These are phyloP conservation scores for Myxozyma monticola DNA, from an alignment of 805 yeast species.

Conservation along the genomic window DNA sequence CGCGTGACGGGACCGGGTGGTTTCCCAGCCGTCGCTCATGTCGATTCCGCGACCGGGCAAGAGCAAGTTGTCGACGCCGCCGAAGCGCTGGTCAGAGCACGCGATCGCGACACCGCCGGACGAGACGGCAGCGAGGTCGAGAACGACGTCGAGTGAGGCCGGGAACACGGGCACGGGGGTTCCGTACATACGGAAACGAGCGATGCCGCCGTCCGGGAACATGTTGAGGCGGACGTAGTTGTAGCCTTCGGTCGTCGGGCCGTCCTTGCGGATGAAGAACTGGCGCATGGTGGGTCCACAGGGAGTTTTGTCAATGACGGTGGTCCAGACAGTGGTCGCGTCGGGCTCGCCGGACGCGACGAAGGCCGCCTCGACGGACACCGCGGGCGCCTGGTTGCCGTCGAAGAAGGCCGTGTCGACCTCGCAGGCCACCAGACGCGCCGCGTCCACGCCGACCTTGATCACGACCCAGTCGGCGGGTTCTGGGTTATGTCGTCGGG, in stretches of 20 bases:
- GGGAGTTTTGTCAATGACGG: slow-evolving; percentile 64
- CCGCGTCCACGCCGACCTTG: slow-evolving; percentile 79
- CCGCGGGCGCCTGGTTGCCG: slow-evolving; percentile 92
- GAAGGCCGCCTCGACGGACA: slow-evolving; percentile 68
- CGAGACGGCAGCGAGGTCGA: slow-evolving; percentile 78
- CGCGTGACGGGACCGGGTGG: slow-evolving; percentile 77
- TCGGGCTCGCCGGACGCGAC: slow-evolving; percentile 38
- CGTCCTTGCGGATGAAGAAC: slow-evolving; percentile 63
- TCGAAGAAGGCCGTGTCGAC: slow-evolving; percentile 91
- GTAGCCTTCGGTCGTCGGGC: slow-evolving; percentile 60
- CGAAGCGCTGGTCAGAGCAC: slow-evolving; percentile 90
- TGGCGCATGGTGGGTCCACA: slow-evolving; percentile 91
- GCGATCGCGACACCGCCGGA: slow-evolving; percentile 87
- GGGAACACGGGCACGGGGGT: slow-evolving; percentile 72
- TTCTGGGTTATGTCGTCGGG: slow-evolving; percentile 84
- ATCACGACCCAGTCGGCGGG: slow-evolving; percentile 87
- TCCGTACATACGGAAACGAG: slow-evolving; percentile 89
- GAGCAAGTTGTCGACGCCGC: slow-evolving; percentile 83
- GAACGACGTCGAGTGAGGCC: slow-evolving; percentile 44
- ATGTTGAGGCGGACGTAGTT: slow-evolving; percentile 82
- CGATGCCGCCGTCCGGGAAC: slow-evolving; percentile 99
- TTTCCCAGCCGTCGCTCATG: slow-evolving; percentile 99
- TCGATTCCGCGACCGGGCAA: slow-evolving; percentile 94
- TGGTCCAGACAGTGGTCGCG: slow-evolving; percentile 60
- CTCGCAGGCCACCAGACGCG: slow-evolving; percentile 78